These are phyloP conservation scores for Amaranthus tricolor DNA, from an alignment of 179 eudicot genomes.

Conservation along the genomic window DNA sequence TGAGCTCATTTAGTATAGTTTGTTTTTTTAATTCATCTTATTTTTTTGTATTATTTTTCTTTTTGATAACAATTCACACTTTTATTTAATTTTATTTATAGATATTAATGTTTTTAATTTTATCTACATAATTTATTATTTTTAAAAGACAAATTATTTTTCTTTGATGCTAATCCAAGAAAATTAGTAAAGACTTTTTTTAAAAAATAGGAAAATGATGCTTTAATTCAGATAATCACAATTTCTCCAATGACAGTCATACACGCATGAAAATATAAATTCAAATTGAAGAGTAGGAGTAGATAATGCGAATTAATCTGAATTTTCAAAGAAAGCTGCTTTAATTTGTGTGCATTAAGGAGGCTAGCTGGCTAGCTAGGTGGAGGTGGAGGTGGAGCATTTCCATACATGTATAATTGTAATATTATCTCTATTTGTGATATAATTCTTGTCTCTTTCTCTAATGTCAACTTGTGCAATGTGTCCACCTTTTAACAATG, in stretches of 20 bases:
- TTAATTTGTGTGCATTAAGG: background rate
- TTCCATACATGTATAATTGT: background rate
- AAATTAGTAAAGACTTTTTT: no score
- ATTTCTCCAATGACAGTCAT: background rate
- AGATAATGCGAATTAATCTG: slow-evolving; percentile 14
- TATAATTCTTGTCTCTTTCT: slow-evolving; percentile 11
- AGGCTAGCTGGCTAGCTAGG: background rate
- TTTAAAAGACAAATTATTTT: no score
- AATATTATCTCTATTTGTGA: background rate
- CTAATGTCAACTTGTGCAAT: background rate
- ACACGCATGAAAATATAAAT: background rate
- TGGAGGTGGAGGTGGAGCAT: background rate
- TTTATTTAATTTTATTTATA: no score
- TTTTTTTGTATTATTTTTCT: no score
- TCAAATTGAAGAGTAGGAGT: background rate
- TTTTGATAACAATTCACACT: no score
- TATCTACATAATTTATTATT: no score
- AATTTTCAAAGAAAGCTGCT: background rate
- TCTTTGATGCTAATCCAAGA: no score
- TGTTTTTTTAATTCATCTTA: no score
- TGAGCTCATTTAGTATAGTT: no score
- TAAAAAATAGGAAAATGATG: no score
- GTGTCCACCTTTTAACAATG: background rate
- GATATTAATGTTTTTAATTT: no score
- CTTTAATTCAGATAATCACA: background rate